Evolutionary conservation across 176 grass and related monocot species (phyloP).

Genomic region (Tuctoria greenei): DNA sequence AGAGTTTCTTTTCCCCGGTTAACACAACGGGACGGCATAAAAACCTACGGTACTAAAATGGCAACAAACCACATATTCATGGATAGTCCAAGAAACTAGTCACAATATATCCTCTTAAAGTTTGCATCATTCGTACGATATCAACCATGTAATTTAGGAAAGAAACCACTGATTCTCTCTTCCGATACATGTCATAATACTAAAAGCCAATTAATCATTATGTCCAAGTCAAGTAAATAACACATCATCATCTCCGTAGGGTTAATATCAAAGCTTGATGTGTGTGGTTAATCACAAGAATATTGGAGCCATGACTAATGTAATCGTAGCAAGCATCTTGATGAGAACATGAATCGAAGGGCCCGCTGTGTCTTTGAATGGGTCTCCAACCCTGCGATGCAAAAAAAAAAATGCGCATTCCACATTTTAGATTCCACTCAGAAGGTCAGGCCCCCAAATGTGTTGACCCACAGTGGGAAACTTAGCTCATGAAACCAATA

Average conservation of each 20-base stretch:
- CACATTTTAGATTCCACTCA: neutral
- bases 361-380: conserved; percentile 94
- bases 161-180: too few species aligned
- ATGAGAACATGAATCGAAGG: conserved; percentile 95
- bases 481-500: neutral
- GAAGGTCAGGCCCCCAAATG: neutral
- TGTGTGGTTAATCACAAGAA: conserved; percentile 64
- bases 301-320: conserved; percentile 91
- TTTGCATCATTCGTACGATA: too few species aligned
- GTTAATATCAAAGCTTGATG: conserved; percentile 28
- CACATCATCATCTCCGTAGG: conserved; percentile 33
- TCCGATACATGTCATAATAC: neutral
- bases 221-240: conserved; percentile 31
- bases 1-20: too few species aligned
- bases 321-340: conserved; percentile 98
- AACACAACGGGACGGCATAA: too few species aligned
- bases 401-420: neutral
- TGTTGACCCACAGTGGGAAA: neutral
- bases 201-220: conserved; percentile 21
- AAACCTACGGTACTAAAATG: too few species aligned
- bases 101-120: too few species aligned
- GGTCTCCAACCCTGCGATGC: conserved; percentile 85
- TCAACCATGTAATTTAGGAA: too few species aligned
- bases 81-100: too few species aligned
- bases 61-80: too few species aligned